Conservation (phyloP, 192 early-diverging fungal species). For the Phycomyces nitens region DNA sequence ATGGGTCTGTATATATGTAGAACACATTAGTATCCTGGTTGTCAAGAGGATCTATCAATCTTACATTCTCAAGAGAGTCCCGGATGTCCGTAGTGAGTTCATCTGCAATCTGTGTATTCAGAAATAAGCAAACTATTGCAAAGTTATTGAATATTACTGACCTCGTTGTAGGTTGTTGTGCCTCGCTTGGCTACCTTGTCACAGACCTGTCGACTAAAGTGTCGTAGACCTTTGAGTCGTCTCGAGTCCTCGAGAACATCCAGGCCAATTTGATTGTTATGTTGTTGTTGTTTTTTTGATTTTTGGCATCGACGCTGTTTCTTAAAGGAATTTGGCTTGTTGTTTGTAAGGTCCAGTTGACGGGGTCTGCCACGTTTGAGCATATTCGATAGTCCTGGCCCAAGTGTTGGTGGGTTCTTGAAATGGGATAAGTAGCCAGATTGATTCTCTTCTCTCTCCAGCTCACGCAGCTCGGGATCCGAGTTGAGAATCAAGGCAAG, state of each 20-base stretch:
- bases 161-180: slow-evolving; percentile 60
- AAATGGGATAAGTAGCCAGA: slow-evolving; percentile 19
- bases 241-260: neutral
- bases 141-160: neutral
- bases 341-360: neutral
- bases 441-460: slow-evolving; percentile 19
- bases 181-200: slow-evolving; percentile 58
- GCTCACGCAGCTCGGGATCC: slow-evolving; percentile 13
- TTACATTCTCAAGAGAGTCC: slow-evolving; percentile 4
- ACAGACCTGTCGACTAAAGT: slow-evolving; percentile 60
- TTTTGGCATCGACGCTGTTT: neutral
- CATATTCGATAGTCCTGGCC: neutral
- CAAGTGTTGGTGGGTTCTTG: neutral
- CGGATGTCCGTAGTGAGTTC: slow-evolving; percentile 40
- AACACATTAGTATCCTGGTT: neutral
- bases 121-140: slow-evolving; percentile 22
- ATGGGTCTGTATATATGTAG: slow-evolving; percentile 11
- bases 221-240: slow-evolving; percentile 51
- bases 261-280: too few relatives aligned
- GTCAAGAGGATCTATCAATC: neutral
- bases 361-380: slow-evolving; percentile 16
- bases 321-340: neutral
- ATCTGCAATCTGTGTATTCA: slow-evolving; percentile 42
- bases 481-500: slow-evolving; percentile 31
- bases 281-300: neutral